Evolutionary conservation across 2,329 filamentous ascomycete genomes (phyloP).

Genomic region (Gaeumannomyces sp.): DNA sequence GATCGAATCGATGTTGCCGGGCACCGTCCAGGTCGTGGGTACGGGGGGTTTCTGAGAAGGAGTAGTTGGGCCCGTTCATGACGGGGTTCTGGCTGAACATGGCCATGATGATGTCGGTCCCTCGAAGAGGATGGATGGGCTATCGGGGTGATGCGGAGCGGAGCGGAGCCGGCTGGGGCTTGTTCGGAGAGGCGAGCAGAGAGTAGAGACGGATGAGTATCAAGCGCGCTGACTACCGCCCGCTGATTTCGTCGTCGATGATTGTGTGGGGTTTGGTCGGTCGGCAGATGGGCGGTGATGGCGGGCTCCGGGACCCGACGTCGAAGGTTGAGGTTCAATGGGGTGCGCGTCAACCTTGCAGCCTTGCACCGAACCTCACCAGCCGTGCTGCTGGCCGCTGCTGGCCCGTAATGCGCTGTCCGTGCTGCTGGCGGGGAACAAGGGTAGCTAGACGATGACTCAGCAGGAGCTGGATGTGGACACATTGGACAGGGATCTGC

Average conservation of each 20-base stretch:
- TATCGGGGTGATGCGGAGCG: not conserved
- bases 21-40: conserved; percentile 44
- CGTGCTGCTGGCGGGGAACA: conserved; percentile 11
- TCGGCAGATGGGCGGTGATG: not conserved
- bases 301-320: not conserved
- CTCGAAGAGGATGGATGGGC: not conserved
- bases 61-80: conserved; percentile 65
- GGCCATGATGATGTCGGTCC: conserved; percentile 42
- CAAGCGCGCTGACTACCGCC: not conserved
- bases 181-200: not conserved
- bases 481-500: not conserved
- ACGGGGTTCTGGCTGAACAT: conserved; percentile 66
- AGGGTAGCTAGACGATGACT: conserved; percentile 36
- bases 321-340: conserved; percentile 10
- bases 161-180: not conserved
- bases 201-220: not conserved
- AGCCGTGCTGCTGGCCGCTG: not conserved
- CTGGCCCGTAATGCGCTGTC: conserved; percentile 5
- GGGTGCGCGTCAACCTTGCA: conserved; percentile 36
- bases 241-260: not conserved
- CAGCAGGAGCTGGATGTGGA: conserved; percentile 19
- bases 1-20: conserved; percentile 81
- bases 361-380: conserved; percentile 36
- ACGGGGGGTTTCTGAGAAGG: conserved; percentile 56
- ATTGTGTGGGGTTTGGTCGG: not conserved